A percentile compares a stretch with the other conserved stretches of the same genome.
Evolutionary conservation across 2,329 filamentous ascomycete genomes (phyloP).

Genomic region (Penicillium sp.): DNA sequence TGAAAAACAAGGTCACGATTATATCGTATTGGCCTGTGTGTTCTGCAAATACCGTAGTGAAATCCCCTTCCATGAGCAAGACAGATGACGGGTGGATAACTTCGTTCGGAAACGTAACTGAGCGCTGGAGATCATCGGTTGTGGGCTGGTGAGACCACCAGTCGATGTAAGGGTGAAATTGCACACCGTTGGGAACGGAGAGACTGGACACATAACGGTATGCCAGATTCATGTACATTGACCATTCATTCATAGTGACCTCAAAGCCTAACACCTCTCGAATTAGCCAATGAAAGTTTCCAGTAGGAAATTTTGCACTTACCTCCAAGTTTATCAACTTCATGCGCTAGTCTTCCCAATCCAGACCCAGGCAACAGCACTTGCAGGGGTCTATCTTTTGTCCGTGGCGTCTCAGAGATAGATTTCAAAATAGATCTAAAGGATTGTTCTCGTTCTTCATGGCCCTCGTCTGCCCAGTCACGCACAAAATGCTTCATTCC

Average conservation of each 20-base stretch:
- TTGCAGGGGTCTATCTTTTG: constrained; percentile 28
- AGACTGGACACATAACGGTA: constrained; percentile 52
- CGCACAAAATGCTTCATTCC: constrained; percentile 59
- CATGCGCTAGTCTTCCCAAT: constrained; percentile 54
- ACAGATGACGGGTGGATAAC: constrained; percentile 39
- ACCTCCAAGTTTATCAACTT: constrained; percentile 49
- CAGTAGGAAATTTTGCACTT: neutral
- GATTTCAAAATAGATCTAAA: constrained; percentile 38
- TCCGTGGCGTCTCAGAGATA: constrained; percentile 17
- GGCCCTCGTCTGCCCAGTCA: constrained; percentile 56
- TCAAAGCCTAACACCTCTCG: constrained; percentile 43
- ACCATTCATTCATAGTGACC: constrained; percentile 60
- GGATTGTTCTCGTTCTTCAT: constrained; percentile 46
- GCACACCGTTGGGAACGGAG: constrained; percentile 14
- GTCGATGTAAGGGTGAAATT: constrained; percentile 56
- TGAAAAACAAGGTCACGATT: constrained; percentile 60
- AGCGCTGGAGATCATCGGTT: constrained; percentile 49
- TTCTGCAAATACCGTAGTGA: constrained; percentile 45
- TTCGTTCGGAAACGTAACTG: constrained; percentile 49
- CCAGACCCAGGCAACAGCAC: constrained; percentile 56
- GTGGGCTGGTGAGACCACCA: constrained; percentile 58
- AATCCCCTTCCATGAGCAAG: constrained; percentile 54
- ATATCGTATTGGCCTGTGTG: constrained; percentile 45
- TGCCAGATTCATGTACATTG: constrained; percentile 57
- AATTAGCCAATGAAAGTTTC: neutral